These are phyloP conservation scores for Crithidia acanthocephali DNA, from an alignment of 208 protist genomes.

Conservation along the genomic window DNA sequence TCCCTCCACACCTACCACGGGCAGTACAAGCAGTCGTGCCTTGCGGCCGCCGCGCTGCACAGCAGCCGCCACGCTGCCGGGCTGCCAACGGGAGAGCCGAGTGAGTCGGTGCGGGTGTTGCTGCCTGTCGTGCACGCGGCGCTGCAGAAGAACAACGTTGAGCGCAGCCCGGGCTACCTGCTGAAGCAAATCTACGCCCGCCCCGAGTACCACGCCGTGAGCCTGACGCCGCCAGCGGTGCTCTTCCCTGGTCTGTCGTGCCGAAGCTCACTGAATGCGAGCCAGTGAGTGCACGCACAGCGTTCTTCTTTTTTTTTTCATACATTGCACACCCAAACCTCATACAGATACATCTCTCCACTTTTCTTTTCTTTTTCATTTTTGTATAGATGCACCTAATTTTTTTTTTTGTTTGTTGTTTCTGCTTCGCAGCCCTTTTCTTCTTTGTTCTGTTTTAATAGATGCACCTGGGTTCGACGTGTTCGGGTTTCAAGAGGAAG, in stretches of 20 bases:
- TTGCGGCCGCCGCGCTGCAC: conserved; percentile 71
- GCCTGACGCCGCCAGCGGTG: conserved; percentile 29
- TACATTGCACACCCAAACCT: not conserved
- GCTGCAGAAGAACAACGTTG: conserved; percentile 32
- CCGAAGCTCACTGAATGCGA: conserved; percentile 27
- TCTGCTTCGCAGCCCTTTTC: not conserved
- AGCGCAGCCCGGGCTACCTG: conserved; percentile 30
- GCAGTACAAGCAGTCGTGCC: conserved; percentile 51
- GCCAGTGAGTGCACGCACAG: not conserved
- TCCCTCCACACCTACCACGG: conserved; percentile 63
- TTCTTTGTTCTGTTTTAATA: conserved; percentile 9
- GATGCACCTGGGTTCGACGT: not conserved
- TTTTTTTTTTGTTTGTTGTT: not conserved
- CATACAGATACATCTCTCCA: not conserved
- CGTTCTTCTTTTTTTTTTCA: conserved; percentile 1
- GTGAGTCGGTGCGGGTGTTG: conserved; percentile 40
- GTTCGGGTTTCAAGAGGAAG: not conserved
- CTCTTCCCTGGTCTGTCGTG: conserved; percentile 34
- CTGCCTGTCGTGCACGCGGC: conserved; percentile 45
- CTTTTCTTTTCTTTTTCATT: not conserved
- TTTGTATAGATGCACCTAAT: not conserved
- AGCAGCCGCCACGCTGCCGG: conserved; percentile 54
- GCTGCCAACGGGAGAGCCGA: conserved; percentile 42
- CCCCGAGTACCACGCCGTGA: conserved; percentile 47
- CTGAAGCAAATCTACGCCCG: conserved; percentile 53